phyloP scores from a whole-genome alignment of 345 rosid species.

The Acer campestre region DNA sequence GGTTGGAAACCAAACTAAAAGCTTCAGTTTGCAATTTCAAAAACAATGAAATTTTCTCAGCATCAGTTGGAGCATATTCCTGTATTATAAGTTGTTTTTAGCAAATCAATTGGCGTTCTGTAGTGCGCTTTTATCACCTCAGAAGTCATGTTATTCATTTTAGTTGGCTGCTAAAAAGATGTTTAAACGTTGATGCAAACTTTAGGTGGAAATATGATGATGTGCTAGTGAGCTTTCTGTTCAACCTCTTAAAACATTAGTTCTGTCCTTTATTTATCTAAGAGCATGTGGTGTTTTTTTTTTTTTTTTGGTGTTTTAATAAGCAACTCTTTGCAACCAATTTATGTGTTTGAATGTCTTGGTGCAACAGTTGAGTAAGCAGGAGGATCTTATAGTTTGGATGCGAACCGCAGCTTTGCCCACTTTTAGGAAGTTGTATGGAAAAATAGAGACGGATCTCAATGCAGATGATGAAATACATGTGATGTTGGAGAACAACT shows the following conservation, averaged over 20 bases:
- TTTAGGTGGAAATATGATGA: background rate
- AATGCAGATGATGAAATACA: constrained; percentile 47
- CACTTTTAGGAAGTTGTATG: constrained; percentile 93
- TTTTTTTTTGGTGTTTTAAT: background rate
- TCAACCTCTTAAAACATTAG: background rate
- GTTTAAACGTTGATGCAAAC: background rate
- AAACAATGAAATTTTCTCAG: background rate
- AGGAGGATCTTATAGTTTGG: constrained; percentile 97
- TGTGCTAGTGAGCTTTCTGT: constrained; percentile 3
- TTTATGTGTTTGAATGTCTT: constrained; percentile 13
- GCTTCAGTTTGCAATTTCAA: background rate
- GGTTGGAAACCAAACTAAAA: background rate
- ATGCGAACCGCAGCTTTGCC: constrained; percentile 99
- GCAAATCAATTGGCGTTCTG: background rate
- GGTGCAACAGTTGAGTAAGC: constrained; percentile 75
- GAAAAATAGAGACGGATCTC: constrained; percentile 89
- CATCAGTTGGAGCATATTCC: background rate
- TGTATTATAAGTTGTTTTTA: background rate
- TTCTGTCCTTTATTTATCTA: background rate
- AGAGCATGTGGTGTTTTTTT: background rate
- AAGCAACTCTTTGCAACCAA: background rate
- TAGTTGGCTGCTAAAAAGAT: background rate
- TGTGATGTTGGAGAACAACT: constrained; percentile 61
- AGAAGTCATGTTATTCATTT: background rate
- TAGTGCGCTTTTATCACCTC: background rate